These are phyloP conservation scores for Tillandsia leiboldiana DNA, from an alignment of 176 grass and related monocot species.

Conservation along the genomic window DNA sequence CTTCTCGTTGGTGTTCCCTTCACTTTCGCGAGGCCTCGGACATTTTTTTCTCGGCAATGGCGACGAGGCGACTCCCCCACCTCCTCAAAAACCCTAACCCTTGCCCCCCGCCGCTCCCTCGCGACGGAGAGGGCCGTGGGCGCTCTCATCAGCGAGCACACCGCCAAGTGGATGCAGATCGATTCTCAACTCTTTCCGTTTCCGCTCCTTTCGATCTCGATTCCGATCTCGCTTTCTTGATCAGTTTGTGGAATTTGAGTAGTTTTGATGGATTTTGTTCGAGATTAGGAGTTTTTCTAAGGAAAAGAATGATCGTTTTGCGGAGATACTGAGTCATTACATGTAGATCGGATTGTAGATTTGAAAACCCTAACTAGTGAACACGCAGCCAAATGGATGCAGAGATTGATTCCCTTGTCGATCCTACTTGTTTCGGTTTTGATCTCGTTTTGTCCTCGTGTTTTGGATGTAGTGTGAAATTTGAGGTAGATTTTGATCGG, in stretches of 20 bases:
- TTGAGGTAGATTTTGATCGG: neutral
- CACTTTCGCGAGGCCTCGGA: neutral
- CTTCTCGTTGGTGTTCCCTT: neutral
- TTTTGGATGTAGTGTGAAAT: neutral
- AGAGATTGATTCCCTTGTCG: too few relatives aligned
- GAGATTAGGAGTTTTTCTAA: neutral
- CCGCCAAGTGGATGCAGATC: conserved; percentile 94
- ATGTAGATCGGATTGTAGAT: neutral
- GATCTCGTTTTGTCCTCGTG: neutral
- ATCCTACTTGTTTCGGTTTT: too few relatives aligned
- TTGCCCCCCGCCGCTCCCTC: conserved; percentile 20
- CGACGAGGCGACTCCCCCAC: conserved; percentile 44
- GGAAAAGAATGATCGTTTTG: neutral
- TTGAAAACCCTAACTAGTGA: neutral
- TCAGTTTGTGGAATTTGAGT: neutral
- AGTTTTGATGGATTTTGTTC: neutral
- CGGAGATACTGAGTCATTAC: neutral
- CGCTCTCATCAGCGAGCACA: conserved; percentile 58
- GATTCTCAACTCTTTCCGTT: neutral
- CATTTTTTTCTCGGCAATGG: conserved; percentile 25
- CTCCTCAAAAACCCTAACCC: conserved; percentile 41
- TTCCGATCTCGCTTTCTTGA: conserved; percentile 6
- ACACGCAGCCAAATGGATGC: too few relatives aligned
- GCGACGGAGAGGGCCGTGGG: conserved; percentile 41
- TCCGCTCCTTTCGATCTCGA: conserved; percentile 15